phyloP scores from a whole-genome alignment of 768 basidiomycete genomes.

The Pleurotus pulmonarius region DNA sequence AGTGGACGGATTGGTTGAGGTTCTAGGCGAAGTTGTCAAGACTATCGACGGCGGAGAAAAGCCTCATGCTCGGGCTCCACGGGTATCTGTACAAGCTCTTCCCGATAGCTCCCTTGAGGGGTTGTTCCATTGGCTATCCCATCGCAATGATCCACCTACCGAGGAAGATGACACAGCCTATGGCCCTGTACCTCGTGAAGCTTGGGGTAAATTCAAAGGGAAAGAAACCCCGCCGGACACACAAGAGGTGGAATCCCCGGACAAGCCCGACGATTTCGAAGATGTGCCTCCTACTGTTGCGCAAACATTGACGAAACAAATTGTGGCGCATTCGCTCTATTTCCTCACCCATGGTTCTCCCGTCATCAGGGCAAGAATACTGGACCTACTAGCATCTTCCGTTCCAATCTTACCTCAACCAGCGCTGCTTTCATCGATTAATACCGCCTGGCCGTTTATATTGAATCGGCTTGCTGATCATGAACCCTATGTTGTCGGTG shows the following conservation, averaged over 20 bases:
- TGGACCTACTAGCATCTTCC: conserved; percentile 69
- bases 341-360: conserved; percentile 91
- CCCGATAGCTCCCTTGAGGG: conserved; percentile 37
- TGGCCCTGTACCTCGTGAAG: conserved; percentile 54
- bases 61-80: conserved; percentile 6
- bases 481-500: conserved; percentile 77
- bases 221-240: conserved; percentile 21
- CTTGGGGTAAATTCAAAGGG: conserved; percentile 45
- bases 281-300: conserved; percentile 54
- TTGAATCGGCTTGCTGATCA: conserved; percentile 74
- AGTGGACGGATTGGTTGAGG: conserved; percentile 85
- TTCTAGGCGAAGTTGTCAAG: conserved; percentile 79
- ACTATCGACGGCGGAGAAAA: conserved; percentile 51
- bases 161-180: conserved; percentile 46
- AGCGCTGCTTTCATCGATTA: conserved; percentile 78
- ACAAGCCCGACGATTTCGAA: conserved; percentile 39
- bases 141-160: conserved; percentile 31
- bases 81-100: conserved; percentile 16
- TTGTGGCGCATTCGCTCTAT: conserved; percentile 81
- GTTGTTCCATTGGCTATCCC: conserved; percentile 65
- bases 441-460: conserved; percentile 93
- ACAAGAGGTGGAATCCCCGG: conserved; percentile 20
- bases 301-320: conserved; percentile 77
- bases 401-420: conserved; percentile 70
- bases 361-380: conserved; percentile 78